These are phyloP conservation scores for Ceratocystis diversiconidia DNA, from an alignment of 2,329 filamentous ascomycete genomes.

Conservation along the genomic window DNA sequence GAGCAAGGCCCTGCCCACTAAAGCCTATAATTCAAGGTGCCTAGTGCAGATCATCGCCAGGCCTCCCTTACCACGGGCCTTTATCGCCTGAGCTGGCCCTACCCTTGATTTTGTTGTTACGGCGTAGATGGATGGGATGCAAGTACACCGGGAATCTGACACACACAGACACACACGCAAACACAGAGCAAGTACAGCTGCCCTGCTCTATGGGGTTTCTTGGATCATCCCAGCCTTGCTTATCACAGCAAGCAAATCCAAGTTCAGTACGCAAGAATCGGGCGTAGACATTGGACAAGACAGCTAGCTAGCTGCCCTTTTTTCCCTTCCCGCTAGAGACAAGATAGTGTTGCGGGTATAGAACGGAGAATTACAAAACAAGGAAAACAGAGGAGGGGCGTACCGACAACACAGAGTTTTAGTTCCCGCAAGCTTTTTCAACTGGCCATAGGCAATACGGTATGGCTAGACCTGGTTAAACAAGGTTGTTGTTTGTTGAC, in stretches of 20 bases:
- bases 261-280: not conserved
- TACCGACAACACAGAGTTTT: no score
- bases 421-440: not conserved
- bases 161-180: not conserved
- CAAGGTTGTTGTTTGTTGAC: not conserved
- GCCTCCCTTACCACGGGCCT: not conserved
- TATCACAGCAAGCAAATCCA: not conserved
- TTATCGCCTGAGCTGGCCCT: not conserved
- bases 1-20: not conserved
- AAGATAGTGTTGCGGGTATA: not conserved
- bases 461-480: not conserved
- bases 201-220: not conserved
- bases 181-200: not conserved
- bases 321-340: not conserved
- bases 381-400: not conserved
- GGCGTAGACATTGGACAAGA: not conserved
- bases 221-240: not conserved
- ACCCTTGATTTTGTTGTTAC: not conserved
- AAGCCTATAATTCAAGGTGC: not conserved
- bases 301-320: not conserved
- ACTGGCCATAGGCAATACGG: not conserved
- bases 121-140: not conserved
- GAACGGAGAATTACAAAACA: not conserved
- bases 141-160: not conserved
- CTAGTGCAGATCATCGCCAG: not conserved